These are phyloP conservation scores for Zymoseptoria tritici DNA, from an alignment of 2,329 filamentous ascomycete genomes.

Conservation along the genomic window DNA sequence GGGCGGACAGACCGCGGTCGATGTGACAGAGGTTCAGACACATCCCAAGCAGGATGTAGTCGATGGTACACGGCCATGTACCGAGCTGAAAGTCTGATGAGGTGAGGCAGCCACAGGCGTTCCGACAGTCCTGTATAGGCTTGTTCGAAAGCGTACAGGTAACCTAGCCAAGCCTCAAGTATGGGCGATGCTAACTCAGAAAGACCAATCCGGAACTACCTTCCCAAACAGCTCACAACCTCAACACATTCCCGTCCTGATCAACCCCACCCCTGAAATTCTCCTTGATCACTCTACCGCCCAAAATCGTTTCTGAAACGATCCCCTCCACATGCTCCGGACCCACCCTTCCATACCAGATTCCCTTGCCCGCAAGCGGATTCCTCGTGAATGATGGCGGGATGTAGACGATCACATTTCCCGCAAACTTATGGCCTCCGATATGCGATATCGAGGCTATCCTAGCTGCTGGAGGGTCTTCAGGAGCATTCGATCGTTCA, in stretches of 20 bases:
- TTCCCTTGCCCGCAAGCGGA: conserved; percentile 60
- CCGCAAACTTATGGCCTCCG: conserved; percentile 78
- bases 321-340: conserved; percentile 70
- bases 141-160: too few species aligned
- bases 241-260: conserved; percentile 23
- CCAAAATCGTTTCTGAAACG: conserved; percentile 60
- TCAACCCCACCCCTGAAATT: conserved; percentile 64
- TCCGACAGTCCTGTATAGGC: too few species aligned
- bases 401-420: conserved; percentile 75
- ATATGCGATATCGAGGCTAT: conserved; percentile 71
- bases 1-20: not conserved
- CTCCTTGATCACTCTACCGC: conserved; percentile 61
- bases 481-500: conserved; percentile 7
- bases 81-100: too few species aligned
- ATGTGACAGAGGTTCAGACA: not conserved
- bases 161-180: too few species aligned
- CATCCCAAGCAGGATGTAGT: not conserved
- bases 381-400: conserved; percentile 49
- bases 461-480: conserved; percentile 43
- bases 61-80: not conserved
- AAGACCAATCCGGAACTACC: too few species aligned
- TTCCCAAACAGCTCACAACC: conserved; percentile 16
- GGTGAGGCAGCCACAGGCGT: too few species aligned
- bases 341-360: conserved; percentile 77
- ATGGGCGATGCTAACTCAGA: too few species aligned